Base-by-base conservation (phyloP, 2,329 filamentous ascomycete genomes). In the Arthrobotrys musiformis region DNA sequence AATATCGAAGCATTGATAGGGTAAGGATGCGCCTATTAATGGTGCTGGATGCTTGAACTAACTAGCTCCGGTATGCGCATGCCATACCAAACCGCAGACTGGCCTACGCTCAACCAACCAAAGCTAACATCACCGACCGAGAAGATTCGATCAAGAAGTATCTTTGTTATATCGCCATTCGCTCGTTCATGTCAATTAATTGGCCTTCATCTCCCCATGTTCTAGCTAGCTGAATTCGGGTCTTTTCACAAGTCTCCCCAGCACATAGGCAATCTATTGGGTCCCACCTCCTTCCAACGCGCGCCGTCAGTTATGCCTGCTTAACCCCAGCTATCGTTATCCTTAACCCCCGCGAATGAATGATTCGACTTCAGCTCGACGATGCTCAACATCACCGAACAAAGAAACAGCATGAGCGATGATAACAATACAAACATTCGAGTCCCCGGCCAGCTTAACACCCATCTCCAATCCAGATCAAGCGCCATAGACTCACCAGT, bases 321-420 rank as follows among this genome's bases (percentile, higher is more conserved):
- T 33, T 66, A 50, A 24, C 35, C 30, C 62, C 28, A 54, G 44
- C 62, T 54, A 11, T 67, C 17, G 44, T 9, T 24, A 48, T 22
- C 26, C 50, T 66, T 37, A 56, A 28, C 60, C 48, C 61, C 61
- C n/a, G n/a, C n/a, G n/a, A n/a, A 40, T 61, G 60, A 67, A 52
- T 61, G 66, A 61, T 60, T 44, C 19, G 37, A 44, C 60, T 37
- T 22, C 22, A 19, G 42, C 19, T 35, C 42, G 44, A 69, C 42
- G n/a, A 76, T 76, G 72, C 72, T 76, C 35, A 76, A 70, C 54
- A 52, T 54, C 50, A 76, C 24, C 28, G 62, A 58, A 58, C 54
- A 58, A n/a, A 58, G 33, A 40, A 58, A 15, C 54, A 35, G 19
- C 64, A 66, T 40, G 64, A 26, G 26, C 56, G 46, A 48, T 66